These are phyloP conservation scores for Hymenochaete sp. DNA, from an alignment of 1,284 basidiomycete genomes.

Conservation along the genomic window DNA sequence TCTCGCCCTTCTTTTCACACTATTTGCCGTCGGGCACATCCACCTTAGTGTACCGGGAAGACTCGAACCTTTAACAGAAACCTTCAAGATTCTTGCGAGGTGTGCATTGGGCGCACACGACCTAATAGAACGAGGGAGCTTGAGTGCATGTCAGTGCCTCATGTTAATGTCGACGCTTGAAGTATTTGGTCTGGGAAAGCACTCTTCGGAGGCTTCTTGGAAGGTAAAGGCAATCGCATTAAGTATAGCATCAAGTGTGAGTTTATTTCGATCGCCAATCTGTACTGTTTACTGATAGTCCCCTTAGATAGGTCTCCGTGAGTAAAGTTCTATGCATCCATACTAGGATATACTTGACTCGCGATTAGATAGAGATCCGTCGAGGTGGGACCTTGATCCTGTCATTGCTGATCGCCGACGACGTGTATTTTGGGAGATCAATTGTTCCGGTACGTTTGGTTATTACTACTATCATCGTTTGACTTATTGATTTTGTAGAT, in stretches of 20 bases:
- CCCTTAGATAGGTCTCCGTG: slow-evolving; percentile 19
- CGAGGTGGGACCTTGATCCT: slow-evolving; percentile 21
- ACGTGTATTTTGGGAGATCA: slow-evolving; percentile 25
- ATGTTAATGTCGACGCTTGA: too few relatives aligned
- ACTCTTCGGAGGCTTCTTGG: too few relatives aligned
- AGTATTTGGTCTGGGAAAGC: too few relatives aligned
- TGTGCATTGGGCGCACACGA: slow-evolving; percentile 15
- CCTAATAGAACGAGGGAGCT: slow-evolving; percentile 15
- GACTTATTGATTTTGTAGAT: too few relatives aligned
- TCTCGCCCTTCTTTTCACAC: slow-evolving; percentile 17
- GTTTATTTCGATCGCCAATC: slow-evolving; percentile 6
- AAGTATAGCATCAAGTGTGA: slow-evolving; percentile 17
- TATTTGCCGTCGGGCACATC: slow-evolving; percentile 14
- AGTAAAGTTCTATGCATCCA: not conserved
- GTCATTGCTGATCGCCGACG: slow-evolving; percentile 21
- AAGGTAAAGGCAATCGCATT: too few relatives aligned
- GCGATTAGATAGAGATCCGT: slow-evolving; percentile 23
- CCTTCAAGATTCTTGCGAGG: too few relatives aligned
- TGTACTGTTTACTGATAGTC: not conserved
- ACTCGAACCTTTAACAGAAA: too few relatives aligned
- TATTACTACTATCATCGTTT: too few relatives aligned
- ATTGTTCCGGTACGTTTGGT: not conserved
- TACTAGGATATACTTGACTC: not conserved
- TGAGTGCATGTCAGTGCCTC: slow-evolving; percentile 17
- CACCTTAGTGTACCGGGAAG: too few relatives aligned